Base-by-base conservation (phyloP, 2,329 filamentous ascomycete genomes). In the Botrytis paeoniae region DNA sequence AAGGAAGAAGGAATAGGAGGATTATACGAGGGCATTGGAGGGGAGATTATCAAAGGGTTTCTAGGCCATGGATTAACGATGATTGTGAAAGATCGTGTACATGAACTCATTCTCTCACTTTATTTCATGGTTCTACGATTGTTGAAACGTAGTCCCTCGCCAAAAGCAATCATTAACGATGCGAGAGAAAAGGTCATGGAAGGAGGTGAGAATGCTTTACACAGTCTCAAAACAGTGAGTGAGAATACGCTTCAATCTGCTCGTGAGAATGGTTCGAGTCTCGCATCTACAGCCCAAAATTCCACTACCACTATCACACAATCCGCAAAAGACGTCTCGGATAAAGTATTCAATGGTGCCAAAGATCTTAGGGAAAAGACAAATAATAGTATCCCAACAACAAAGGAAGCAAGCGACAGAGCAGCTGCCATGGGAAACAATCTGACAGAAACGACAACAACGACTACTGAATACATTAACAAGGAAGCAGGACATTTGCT, bases 11-110 rank as follows among this genome's bases (percentile, higher is more conserved):
- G 94, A 0, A 74, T 91, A 0, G 80, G 81, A 6, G 91, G 90
- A 0, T 83, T 97, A 14, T 97, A 97, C 80, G 89, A 92, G 66
- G 94, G 94, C 8, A 84, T 97, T 0, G 86, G 86, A 22, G 92
- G 90, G 7, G 93, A 97, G 82, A 85, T 97, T 4, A 82, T 95
- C 14, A 95, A 94, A 78, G 92, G 92, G 0, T 97, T 97, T 83
- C 91, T 97, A 78, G 91, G 89, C 35, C 94, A 97, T 78, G 94
- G 94, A 0, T 87, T 94, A 69, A 95, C 94, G 1, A 97, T 97
- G 93, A 84, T 95, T 71, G 89, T 93, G 73, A 97, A 97, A 82
- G 93, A 95, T 72, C 83, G 88, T 8, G 88, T 96, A 14, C 93
- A 97, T 80, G 85, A 88, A 41, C 81, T 91, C 25, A 88, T 97